Evolutionary conservation across 2,329 filamentous ascomycete genomes (phyloP).

Genomic region (Rhynchosporium graminicola): DNA sequence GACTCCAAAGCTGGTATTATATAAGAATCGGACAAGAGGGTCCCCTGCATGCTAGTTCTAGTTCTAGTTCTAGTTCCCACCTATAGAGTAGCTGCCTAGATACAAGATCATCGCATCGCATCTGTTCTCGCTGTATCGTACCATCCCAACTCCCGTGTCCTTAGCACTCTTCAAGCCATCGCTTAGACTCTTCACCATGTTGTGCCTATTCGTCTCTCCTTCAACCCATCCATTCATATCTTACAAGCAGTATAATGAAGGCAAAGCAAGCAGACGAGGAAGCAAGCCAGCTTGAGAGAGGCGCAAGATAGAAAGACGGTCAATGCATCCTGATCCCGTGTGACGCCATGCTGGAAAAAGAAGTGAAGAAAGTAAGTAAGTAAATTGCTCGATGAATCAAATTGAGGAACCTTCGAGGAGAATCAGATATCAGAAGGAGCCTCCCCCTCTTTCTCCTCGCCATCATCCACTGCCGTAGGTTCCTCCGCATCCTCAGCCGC

Average conservation of each 20-base stretch:
- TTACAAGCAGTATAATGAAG: background rate
- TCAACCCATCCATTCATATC: background rate
- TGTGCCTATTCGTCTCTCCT: background rate
- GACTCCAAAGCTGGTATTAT: too few relatives aligned
- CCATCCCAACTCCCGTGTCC: too few relatives aligned
- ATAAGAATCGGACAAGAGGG: too few relatives aligned
- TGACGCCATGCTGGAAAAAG: slow-evolving; percentile 12
- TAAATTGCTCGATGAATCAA: too few relatives aligned
- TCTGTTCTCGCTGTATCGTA: background rate
- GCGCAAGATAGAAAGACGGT: background rate
- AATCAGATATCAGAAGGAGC: background rate
- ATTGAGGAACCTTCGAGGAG: too few relatives aligned
- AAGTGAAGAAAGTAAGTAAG: background rate
- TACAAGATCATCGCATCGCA: background rate
- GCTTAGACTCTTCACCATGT: too few relatives aligned
- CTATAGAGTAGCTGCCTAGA: too few relatives aligned
- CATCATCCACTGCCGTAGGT: slow-evolving; percentile 8
- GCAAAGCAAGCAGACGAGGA: background rate
- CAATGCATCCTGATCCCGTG: slow-evolving; percentile 7
- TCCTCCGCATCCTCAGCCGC: slow-evolving; percentile 19
- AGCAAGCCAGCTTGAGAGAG: too few relatives aligned
- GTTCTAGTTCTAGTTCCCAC: too few relatives aligned
- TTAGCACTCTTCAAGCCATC: too few relatives aligned
- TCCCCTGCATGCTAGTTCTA: too few relatives aligned
- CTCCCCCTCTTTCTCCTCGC: background rate